Evolutionary conservation across 192 early-diverging fungal genomes (phyloP), one percentile per base, ranked within the genome.

Genomic region (Allomyces arbusculus): DNA sequence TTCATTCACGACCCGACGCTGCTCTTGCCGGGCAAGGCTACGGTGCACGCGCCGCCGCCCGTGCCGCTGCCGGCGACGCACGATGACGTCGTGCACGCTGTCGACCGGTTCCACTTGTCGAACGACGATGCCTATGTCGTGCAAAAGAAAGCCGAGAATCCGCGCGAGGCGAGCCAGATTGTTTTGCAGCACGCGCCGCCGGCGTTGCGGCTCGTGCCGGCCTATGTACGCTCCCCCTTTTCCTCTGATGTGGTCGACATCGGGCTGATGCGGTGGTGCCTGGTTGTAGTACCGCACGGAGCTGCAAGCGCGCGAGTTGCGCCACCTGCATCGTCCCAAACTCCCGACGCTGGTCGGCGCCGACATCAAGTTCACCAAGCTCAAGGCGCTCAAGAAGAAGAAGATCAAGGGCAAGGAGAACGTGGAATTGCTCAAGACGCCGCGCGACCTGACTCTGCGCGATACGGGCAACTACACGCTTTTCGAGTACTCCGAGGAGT

Each of bases 401-500:
- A 86, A 89, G 68, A 83, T 86, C 67, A 86, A 87, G 63, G 79
- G 82, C 62, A 81, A 83, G 68, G 81, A 85, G 28, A 72, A 77
- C 45, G 75, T 79, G 28, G 86, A 89, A 66, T 71, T 84, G 44
- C 86, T 92, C 78, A 79, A 86, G 69, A 88, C 77, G 43, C 80
- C 85, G 11, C 93, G 90, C 67, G 93, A 97, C 75, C 69, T 99
- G 23, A 89, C 89, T 12, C 77, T 97, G 8, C 90, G 89, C 62
- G 95, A 99, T 65, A 84, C 84, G 25, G 78, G 82, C 25, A 80
- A 85, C 66, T 94, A 84, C 73, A 80, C 91, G 0, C 70, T 99
- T 55, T 69, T 95, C 19, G 95, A 99, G 70, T 97, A 95, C 69
- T 89, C 89, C 0, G 94, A 99, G 70, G 95, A 99, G 75, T 89